phyloP scores from a whole-genome alignment of 2,329 filamentous ascomycete species.

The Pseudogymnoascus sp. region DNA sequence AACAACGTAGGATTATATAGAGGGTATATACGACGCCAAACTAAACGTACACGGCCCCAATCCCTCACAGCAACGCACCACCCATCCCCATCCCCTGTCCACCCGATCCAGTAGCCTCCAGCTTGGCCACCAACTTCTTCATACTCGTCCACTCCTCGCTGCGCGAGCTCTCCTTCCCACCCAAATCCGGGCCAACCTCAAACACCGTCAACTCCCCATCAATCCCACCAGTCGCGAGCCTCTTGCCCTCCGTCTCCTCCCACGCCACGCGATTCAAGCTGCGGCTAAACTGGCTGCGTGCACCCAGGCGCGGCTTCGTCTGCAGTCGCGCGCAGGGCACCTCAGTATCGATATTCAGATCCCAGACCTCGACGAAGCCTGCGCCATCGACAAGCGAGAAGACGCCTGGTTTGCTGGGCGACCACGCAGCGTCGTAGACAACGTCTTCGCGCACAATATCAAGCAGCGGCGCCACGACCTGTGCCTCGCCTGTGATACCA shows the following conservation, averaged over 20 bases:
- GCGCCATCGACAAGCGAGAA: slow-evolving; percentile 93
- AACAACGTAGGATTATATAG: slow-evolving; percentile 7
- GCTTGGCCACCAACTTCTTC: slow-evolving; percentile 75
- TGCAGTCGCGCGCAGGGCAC: slow-evolving; percentile 78
- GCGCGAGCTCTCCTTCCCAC: slow-evolving; percentile 75
- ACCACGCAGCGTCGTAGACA: slow-evolving; percentile 95
- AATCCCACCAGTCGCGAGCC: slow-evolving; percentile 83
- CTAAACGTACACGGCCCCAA: slow-evolving; percentile 2
- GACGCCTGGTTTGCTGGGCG: slow-evolving; percentile 84
- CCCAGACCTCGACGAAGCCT: slow-evolving; percentile 90
- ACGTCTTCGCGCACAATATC: slow-evolving; percentile 93
- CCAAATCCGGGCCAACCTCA: slow-evolving; percentile 75
- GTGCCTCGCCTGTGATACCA: slow-evolving; percentile 37
- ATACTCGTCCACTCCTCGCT: slow-evolving; percentile 89
- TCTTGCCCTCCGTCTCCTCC: slow-evolving; percentile 83
- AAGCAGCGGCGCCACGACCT: slow-evolving; percentile 64
- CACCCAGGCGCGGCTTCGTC: slow-evolving; percentile 51
- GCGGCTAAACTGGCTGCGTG: slow-evolving; percentile 65
- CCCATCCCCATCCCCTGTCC: slow-evolving; percentile 8
- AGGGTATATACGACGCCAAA: slow-evolving; percentile 10
- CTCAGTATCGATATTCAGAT: slow-evolving; percentile 85
- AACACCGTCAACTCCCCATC: slow-evolving; percentile 88
- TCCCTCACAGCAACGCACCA: slow-evolving; percentile 3
- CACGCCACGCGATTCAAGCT: slow-evolving; percentile 92
- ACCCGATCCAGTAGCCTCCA: slow-evolving; percentile 46